Evolutionary conservation across 495 filamentous ascomycete species (phyloP).

Genomic region (Jackrogersella multiformis): DNA sequence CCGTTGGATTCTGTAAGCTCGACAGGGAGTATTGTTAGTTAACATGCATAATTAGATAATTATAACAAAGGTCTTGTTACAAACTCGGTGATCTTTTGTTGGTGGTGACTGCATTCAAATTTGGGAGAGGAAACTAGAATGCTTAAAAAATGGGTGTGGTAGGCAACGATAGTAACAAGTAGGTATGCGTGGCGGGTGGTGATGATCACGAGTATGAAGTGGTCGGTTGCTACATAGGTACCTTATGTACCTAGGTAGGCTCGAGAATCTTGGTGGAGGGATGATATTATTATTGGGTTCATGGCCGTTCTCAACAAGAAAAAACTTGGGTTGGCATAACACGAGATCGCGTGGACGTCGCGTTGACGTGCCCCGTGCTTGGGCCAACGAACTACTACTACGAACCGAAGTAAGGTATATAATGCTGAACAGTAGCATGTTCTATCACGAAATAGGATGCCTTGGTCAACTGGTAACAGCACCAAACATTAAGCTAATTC

Average conservation of each 20-base stretch:
- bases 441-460: conserved; percentile 4
- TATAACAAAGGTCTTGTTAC: not conserved
- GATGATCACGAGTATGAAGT: too few relatives aligned
- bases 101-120: not conserved
- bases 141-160: not conserved
- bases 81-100: not conserved
- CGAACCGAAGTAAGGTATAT: not conserved
- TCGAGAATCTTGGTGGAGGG: not conserved
- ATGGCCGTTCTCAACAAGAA: not conserved
- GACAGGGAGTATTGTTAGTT: not conserved
- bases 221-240: too few relatives aligned
- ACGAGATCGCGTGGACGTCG: too few relatives aligned
- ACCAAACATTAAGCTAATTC: not conserved
- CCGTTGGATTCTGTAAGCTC: not conserved
- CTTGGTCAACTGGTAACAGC: conserved; percentile 1
- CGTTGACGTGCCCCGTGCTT: not conserved
- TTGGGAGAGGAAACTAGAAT: not conserved
- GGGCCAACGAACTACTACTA: not conserved
- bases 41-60: not conserved
- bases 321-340: not conserved
- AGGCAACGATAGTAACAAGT: not conserved
- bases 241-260: too few relatives aligned
- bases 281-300: not conserved
- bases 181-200: too few relatives aligned
- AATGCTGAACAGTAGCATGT: not conserved